phyloP scores from a whole-genome alignment of 495 filamentous ascomycete genomes.

The Neurospora discreta region DNA sequence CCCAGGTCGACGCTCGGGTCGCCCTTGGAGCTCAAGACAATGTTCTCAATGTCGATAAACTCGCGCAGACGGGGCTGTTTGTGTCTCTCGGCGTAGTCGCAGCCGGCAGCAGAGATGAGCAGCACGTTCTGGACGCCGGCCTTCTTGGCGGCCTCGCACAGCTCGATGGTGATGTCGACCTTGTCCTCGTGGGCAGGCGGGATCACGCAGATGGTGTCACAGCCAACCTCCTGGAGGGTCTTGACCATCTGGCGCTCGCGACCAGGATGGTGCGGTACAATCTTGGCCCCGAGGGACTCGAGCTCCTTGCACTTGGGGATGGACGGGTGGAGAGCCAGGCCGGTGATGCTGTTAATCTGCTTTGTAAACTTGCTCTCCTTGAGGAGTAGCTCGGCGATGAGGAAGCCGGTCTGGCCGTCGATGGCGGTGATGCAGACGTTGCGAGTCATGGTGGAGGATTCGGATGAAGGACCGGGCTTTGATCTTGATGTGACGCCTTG shows the following conservation, averaged over 20 bases:
- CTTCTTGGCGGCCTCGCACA: conserved; percentile 38
- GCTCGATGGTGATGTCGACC: conserved; percentile 37
- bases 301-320: conserved; percentile 43
- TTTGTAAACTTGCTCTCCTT: conserved; percentile 32
- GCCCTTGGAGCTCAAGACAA: conserved; percentile 37
- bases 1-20: conserved; percentile 29
- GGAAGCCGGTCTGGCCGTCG: conserved; percentile 45
- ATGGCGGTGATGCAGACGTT: conserved; percentile 41
- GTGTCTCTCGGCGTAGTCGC: conserved; percentile 40
- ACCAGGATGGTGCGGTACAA: conserved; percentile 36
- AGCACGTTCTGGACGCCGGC: conserved; percentile 39
- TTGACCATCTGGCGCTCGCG: conserved; percentile 27
- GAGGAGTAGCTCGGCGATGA: conserved; percentile 43
- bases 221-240: conserved; percentile 29
- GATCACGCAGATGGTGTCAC: conserved; percentile 44
- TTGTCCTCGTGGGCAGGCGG: conserved; percentile 40
- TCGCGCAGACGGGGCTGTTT: conserved; percentile 42
- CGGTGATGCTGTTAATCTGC: conserved; percentile 28
- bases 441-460: conserved; percentile 30
- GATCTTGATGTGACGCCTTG: background rate
- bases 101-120: conserved; percentile 42
- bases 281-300: conserved; percentile 37
- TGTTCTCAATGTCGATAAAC: conserved; percentile 42
- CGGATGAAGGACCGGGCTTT: too few species aligned
- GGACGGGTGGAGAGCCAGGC: conserved; percentile 35